Evolutionary conservation across 2,329 filamentous ascomycete species (phyloP).

Genomic region (Macroventuria anomochaeta): DNA sequence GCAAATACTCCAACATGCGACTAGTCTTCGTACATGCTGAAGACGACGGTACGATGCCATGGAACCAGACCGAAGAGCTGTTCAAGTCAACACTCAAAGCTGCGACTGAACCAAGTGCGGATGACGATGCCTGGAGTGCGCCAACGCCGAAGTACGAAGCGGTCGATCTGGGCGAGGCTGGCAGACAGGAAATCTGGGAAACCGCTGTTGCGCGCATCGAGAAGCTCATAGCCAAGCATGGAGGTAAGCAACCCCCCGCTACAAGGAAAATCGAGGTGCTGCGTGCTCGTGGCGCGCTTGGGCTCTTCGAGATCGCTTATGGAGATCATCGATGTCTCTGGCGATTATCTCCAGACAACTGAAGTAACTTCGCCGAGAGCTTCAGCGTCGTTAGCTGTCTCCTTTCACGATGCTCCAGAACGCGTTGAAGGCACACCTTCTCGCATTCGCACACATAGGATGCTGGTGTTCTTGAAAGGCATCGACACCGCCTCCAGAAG

Average conservation of each 20-base stretch:
- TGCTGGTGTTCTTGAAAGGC: constrained; percentile 1
- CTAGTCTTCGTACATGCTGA: constrained; percentile 45
- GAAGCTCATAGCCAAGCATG: constrained; percentile 47
- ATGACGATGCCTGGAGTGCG: constrained; percentile 18
- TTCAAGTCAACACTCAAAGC: constrained; percentile 39
- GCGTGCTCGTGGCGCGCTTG: constrained; percentile 14
- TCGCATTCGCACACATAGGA: neutral
- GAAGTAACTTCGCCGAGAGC: neutral
- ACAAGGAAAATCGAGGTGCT: constrained; percentile 14
- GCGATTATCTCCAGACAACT: constrained; percentile 1
- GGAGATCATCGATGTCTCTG: constrained; percentile 13
- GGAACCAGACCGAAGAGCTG: constrained; percentile 42
- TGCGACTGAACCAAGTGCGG: constrained; percentile 22
- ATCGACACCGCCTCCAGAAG: constrained; percentile 11
- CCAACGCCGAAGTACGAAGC: constrained; percentile 22
- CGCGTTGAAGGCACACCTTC: neutral
- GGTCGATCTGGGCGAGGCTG: constrained; percentile 45
- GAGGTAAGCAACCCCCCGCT: constrained; percentile 37
- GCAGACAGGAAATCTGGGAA: constrained; percentile 41
- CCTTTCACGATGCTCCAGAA: neutral
- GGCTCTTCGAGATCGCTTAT: constrained; percentile 10
- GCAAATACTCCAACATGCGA: constrained; percentile 24
- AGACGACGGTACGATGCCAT: constrained; percentile 46
- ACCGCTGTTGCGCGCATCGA: constrained; percentile 33
- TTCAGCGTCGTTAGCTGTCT: neutral